Evolutionary conservation across 2,329 filamentous ascomycete genomes (phyloP), one percentile per base, ranked within the genome.

Genomic region (Beauveria medogensis): DNA sequence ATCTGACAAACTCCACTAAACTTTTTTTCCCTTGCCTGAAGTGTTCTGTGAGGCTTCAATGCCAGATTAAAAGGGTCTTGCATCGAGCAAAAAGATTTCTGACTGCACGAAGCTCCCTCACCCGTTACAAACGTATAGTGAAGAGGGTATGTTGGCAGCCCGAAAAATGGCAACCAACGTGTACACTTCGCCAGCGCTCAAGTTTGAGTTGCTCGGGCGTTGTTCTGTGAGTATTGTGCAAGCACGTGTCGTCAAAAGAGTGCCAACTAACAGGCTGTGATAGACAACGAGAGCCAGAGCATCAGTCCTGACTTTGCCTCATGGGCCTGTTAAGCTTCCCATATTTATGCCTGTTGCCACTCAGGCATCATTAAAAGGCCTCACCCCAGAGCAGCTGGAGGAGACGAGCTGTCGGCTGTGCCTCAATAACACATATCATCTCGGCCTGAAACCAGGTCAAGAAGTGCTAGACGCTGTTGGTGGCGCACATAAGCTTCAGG

Each of bases 341-440:
- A 86, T 97, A 62, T 99, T 99, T 75, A 99, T 99, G 94, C 94
- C 94, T 18, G 94, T 99, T 48, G 94, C 94, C 34, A 99, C 94
- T 0, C 94, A 99, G 75, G 94, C 91, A 1, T 96, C 93, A 0
- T 81, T 99, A 44, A 99, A 99, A 72, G 94, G 94, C 48, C 77
- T 99, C 60, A 97, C 94, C 0, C 92, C 93, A 1, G 88, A 93
- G 66, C 94, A 99, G 71, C 80, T 99, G 2, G 92, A 94, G 68
- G 87, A 91, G 59, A 95, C 92, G 0, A 86, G 90, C 48, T 99
- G 95, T 70, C 86, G 90, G 62, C 78, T 99, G 47, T 99, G 94
- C 73, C 78, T 99, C 65, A 99, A 99, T 77, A 99, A 99, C 75
- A 99, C 94, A 14, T 99, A 99, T 71, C 94, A 99, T 73, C 79